These are phyloP conservation scores for Ascochyta rabiei DNA, from an alignment of 2,329 filamentous ascomycete species.

Conservation along the genomic window DNA sequence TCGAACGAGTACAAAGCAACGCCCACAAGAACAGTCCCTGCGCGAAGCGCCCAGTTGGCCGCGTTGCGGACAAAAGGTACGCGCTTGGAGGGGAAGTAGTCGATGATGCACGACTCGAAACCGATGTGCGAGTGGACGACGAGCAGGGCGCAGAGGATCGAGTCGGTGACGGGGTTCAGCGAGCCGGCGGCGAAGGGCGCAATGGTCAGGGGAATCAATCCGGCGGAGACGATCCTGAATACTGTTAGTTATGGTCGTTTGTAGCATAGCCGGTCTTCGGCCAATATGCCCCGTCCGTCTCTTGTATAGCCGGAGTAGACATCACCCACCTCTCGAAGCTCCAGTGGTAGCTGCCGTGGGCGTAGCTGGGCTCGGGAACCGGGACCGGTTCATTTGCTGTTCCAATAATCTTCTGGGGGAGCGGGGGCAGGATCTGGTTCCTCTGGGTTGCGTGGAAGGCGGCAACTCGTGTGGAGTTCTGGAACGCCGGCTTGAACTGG, in stretches of 20 bases:
- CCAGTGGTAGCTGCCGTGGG: constrained; percentile 98
- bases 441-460: constrained; percentile 86
- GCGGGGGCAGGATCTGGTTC: constrained; percentile 78
- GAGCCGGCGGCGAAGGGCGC: constrained; percentile 91
- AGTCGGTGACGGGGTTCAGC: constrained; percentile 87
- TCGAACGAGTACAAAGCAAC: constrained; percentile 97
- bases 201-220: constrained; percentile 83
- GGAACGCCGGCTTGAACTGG: constrained; percentile 49
- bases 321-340: constrained; percentile 75
- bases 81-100: constrained; percentile 81
- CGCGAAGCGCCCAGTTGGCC: constrained; percentile 80
- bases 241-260: not conserved
- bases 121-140: constrained; percentile 95
- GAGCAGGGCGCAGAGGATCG: constrained; percentile 79
- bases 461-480: constrained; percentile 61
- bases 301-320: not conserved
- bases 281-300: not conserved
- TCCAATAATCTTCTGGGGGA: constrained; percentile 84
- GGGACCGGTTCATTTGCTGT: constrained; percentile 75
- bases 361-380: constrained; percentile 72
- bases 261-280: not conserved
- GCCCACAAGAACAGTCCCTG: constrained; percentile 78
- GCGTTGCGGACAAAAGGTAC: constrained; percentile 70
- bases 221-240: constrained; percentile 73
- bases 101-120: constrained; percentile 85